These are phyloP conservation scores for Bertia moriformis DNA, from an alignment of 2,329 filamentous ascomycete genomes.

Conservation along the genomic window DNA sequence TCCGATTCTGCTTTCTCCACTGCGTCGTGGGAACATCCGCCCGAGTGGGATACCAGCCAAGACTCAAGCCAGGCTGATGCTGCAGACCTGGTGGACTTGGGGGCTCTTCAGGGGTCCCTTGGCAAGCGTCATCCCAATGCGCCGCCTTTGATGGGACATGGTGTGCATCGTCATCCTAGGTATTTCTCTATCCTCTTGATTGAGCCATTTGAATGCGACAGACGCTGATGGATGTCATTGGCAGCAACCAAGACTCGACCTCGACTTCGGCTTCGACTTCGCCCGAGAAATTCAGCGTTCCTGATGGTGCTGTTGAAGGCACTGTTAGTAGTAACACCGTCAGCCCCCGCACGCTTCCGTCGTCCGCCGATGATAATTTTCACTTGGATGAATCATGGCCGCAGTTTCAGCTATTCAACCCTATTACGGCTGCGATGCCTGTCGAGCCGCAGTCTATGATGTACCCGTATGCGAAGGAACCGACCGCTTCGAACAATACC, in stretches of 20 bases:
- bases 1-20: slow-evolving; percentile 14
- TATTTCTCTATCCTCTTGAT: too few species aligned
- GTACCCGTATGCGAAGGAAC: slow-evolving; percentile 16
- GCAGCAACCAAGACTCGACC: slow-evolving; percentile 13
- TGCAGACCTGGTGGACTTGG: slow-evolving; percentile 17
- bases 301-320: slow-evolving; percentile 4
- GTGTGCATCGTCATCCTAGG: too few species aligned
- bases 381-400: slow-evolving; percentile 19
- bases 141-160: too few species aligned
- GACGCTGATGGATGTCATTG: too few species aligned
- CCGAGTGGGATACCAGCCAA: slow-evolving; percentile 21
- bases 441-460: slow-evolving; percentile 14
- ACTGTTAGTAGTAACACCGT: slow-evolving; percentile 12
- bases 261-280: slow-evolving; percentile 14
- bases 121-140: slow-evolving; percentile 6
- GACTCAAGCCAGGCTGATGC: slow-evolving; percentile 17
- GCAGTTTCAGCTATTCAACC: slow-evolving; percentile 17
- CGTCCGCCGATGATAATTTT: slow-evolving; percentile 19
- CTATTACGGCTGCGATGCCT: slow-evolving; percentile 14
- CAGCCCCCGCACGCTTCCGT: slow-evolving; percentile 18
- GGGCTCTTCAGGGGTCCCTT: slow-evolving; percentile 13
- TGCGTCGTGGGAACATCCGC: slow-evolving; percentile 16
- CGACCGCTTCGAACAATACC: slow-evolving; percentile 10
- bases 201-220: too few species aligned
- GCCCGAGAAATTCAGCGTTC: slow-evolving; percentile 14